Conservation (phyloP, 2,329 filamentous ascomycete genomes). For the Drechslera avenae region DNA sequence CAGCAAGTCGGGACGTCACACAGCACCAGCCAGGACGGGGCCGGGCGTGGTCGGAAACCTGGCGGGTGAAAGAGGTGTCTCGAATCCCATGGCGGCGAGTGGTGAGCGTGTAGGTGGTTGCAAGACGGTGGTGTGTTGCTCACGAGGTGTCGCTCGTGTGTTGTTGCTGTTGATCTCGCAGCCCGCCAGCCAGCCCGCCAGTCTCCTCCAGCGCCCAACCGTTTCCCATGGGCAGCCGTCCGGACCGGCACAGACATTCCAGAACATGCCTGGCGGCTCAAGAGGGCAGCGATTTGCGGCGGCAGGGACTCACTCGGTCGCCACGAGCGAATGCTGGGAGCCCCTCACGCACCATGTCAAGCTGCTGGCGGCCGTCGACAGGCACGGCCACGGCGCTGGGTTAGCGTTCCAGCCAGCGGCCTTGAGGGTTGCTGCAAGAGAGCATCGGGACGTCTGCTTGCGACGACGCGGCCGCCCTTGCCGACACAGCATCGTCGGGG, state of each 20-base stretch:
- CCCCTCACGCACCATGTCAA: slow-evolving; percentile 12
- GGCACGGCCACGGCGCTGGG: slow-evolving; percentile 9
- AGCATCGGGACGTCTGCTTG: slow-evolving; percentile 11
- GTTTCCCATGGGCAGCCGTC: neutral
- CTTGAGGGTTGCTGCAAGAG: neutral
- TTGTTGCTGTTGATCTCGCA: neutral
- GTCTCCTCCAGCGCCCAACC: neutral
- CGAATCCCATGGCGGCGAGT: slow-evolving; percentile 10
- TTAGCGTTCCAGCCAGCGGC: slow-evolving; percentile 13
- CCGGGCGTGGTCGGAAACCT: slow-evolving; percentile 14
- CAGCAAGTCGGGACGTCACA: slow-evolving; percentile 13
- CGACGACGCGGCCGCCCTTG: slow-evolving; percentile 24
- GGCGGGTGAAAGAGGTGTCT: slow-evolving; percentile 6
- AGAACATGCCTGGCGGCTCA: slow-evolving; percentile 18
- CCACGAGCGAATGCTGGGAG: slow-evolving; percentile 16
- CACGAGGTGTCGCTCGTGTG: neutral
- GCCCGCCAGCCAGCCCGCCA: neutral
- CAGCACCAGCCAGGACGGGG: neutral
- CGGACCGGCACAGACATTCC: slow-evolving; percentile 21
- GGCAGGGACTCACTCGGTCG: slow-evolving; percentile 23
- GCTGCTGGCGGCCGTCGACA: slow-evolving; percentile 17
- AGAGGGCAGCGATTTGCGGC: slow-evolving; percentile 28
- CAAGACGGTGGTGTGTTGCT: neutral
- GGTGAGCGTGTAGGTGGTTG: slow-evolving; percentile 10
- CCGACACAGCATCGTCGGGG: slow-evolving; percentile 25